Evolutionary conservation across 2,329 filamentous ascomycete genomes (phyloP), one percentile per base, ranked within the genome.

Genomic region (Lasiodiplodia hormozganensis): DNA sequence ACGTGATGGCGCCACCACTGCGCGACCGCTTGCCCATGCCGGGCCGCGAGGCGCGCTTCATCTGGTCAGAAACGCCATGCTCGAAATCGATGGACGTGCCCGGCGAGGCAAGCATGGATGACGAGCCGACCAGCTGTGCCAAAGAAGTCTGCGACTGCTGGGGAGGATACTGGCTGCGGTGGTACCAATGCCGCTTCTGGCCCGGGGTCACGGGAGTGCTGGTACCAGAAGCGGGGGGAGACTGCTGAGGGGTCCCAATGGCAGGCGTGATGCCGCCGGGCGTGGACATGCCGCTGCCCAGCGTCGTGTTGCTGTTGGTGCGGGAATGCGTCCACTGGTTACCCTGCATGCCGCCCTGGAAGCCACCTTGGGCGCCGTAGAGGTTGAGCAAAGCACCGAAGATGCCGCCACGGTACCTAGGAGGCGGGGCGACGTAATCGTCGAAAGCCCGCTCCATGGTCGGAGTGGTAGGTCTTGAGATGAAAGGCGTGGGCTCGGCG

Each of bases 371-470:
- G 4, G 62, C 21, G 40, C 57, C 85, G 74, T 92, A 90, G 11
- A 94, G 83, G 77, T 90, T 92, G 62, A 96, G 82, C 0, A 96
- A 82, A 0, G 89, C 90, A 2, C 90, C 89, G 1, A 96, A 82
- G 57, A 95, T 87, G 36, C 93, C 92, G 36, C 89, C 90, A 62
- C 89, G 88, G 76, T 92, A 94, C 70, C 90, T 86, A 25, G 84
- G 80, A 4, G 92, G 92, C 52, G 85, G 84, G 54, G 90, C 88
- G 21, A 92, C 86, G 74, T 92, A 92, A 68, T 87, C 85, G 58
- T 86, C 85, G 25, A 86, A 83, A 53, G 87, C 83, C 49, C 79
- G 75, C 56, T 84, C 82, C 52, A 81, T 77, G 1, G 77, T 78
- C 2, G 83, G 85, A 2, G 85, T 87, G 7, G 81, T 78, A 53